Evolutionary conservation across 2,329 filamentous ascomycete species (phyloP), one percentile per base, ranked within the genome.

Genomic region (Exophiala dermatitidis): DNA sequence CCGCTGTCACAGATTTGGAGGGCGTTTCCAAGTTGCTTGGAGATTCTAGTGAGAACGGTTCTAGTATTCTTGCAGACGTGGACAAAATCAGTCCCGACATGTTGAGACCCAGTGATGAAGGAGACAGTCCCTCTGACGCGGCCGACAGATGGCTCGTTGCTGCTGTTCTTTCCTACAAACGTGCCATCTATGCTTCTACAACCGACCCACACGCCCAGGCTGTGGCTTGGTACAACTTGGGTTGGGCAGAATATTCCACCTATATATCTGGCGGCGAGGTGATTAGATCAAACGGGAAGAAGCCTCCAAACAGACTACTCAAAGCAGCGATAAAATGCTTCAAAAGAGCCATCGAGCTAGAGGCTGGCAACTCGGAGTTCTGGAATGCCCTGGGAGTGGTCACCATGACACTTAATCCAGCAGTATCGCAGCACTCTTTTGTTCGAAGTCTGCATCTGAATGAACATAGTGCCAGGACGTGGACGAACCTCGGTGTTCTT

Each of bases 321-420:
- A 90, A 86, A 67, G 84, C 90, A 4, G 81, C 93, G 1, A 85
- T 97, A 59, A 80, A 84, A 50, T 93, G 88, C 63, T 97, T 98
- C 78, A 98, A 98, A 72, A 80, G 88, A 42, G 88, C 93, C 1
- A 98, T 98, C 60, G 93, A 97, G 70, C 77, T 96, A 1, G 94
- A 98, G 69, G 87, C 90, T 4, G 88, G 90, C 48, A 98, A 97
- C 66, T 76, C 88, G 0, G 91, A 97, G 62, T 97, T 97, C 68
- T 98, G 93, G 93, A 97, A 97, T 66, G 85, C 93, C 0, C 77
- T 98, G 2, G 93, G 91, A 46, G 88, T 97, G 2, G 89, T 88
- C 29, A 96, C 93, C 1, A 90, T 88, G 58, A 82, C 82, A 43
- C 78, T 96, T 61, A 96, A 88, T 65, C 86, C 90, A 0, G 83